A percentile compares a stretch with the other conserved stretches of the same genome.
Evolutionary conservation across 306 rosid species (phyloP).

Genomic region (Prosopis cineraria): DNA sequence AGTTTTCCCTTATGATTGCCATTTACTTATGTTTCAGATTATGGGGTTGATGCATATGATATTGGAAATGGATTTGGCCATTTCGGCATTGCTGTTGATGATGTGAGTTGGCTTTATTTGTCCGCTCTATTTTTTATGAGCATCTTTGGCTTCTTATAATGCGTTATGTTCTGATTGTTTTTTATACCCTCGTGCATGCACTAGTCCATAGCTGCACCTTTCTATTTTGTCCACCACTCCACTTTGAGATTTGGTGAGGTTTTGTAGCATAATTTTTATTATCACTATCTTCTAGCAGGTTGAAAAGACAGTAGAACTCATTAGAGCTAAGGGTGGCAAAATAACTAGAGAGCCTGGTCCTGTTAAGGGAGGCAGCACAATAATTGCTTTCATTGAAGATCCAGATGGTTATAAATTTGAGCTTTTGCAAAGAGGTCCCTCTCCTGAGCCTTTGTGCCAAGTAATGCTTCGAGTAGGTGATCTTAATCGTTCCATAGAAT

Average conservation of each 20-base stretch:
- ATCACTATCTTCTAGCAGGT: slow-evolving; percentile 52
- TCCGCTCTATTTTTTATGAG: slow-evolving; percentile 4
- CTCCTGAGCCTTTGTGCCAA: slow-evolving; percentile 96
- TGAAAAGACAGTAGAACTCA: slow-evolving; percentile 81
- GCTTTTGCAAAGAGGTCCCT: slow-evolving; percentile 91
- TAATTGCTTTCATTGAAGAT: slow-evolving; percentile 93
- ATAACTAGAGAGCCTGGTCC: slow-evolving; percentile 94
- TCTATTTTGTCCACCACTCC: slow-evolving; percentile 1
- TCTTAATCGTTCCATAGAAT: slow-evolving; percentile 86
- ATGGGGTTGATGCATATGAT: slow-evolving; percentile 91
- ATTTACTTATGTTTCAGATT: slow-evolving; percentile 63
- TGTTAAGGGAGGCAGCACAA: slow-evolving; percentile 89
- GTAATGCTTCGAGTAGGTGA: slow-evolving; percentile 99
- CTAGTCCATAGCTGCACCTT: background rate
- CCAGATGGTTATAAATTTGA: slow-evolving; percentile 98
- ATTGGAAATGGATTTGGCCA: slow-evolving; percentile 92
- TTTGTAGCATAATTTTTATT: slow-evolving; percentile 25
- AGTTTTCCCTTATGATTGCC: slow-evolving; percentile 28
- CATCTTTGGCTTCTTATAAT: slow-evolving; percentile 29
- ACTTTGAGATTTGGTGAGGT: background rate
- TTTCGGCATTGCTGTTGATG: slow-evolving; percentile 95
- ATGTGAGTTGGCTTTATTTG: slow-evolving; percentile 59
- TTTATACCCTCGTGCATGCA: slow-evolving; percentile 21
- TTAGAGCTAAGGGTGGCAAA: slow-evolving; percentile 93
- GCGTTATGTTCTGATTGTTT: slow-evolving; percentile 11